Evolutionary conservation across 2,329 filamentous ascomycete genomes (phyloP).

Genomic region (Pseudocercospora pini-densiflorae): DNA sequence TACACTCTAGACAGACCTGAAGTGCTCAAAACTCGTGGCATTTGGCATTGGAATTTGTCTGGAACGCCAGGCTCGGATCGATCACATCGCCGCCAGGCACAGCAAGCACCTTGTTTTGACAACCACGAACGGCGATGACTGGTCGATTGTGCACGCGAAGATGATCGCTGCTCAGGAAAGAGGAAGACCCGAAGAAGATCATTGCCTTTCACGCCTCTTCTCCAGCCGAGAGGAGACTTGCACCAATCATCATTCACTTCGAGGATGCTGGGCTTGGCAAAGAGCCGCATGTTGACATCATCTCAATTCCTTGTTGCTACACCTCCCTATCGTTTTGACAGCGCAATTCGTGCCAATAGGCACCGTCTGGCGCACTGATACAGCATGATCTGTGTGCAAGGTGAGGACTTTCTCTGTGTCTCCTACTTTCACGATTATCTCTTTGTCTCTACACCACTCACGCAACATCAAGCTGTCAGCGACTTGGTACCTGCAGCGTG

Average conservation of each 20-base stretch:
- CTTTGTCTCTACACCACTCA: not conserved
- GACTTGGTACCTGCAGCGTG: not conserved
- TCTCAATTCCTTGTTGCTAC: not conserved
- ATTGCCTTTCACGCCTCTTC: not conserved
- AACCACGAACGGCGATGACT: conserved; percentile 2
- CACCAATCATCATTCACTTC: not conserved
- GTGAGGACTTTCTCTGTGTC: not conserved
- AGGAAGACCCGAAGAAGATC: not conserved
- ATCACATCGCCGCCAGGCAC: not conserved
- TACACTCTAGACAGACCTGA: not conserved
- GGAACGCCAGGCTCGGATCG: conserved; percentile 4
- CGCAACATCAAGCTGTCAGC: not conserved
- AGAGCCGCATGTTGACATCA: not conserved
- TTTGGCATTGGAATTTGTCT: conserved; percentile 5
- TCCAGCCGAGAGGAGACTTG: not conserved
- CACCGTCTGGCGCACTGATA: not conserved
- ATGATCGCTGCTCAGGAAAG: conserved; percentile 1
- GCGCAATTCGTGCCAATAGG: not conserved
- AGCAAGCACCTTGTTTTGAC: not conserved
- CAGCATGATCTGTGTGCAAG: not conserved
- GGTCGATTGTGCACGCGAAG: not conserved
- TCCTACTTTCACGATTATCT: not conserved
- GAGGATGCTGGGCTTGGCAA: too few species aligned
- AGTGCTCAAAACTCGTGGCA: conserved; percentile 11
- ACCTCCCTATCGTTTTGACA: not conserved